These are phyloP conservation scores for Seiridium unicorne DNA, from an alignment of 2,329 filamentous ascomycete species.

Conservation along the genomic window DNA sequence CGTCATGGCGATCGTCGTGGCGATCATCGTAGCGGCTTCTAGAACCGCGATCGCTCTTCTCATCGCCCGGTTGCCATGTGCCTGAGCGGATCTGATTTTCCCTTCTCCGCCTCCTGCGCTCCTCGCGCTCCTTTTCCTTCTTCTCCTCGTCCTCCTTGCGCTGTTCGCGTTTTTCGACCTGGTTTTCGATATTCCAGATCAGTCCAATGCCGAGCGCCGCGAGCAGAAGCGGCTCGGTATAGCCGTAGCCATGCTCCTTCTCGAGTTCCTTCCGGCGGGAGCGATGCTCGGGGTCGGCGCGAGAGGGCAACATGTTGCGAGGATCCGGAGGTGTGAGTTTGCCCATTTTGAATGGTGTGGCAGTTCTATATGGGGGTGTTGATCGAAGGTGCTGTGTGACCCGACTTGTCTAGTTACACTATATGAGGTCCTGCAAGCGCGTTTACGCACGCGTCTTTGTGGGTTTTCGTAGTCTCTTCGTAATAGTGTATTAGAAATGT, in stretches of 20 bases:
- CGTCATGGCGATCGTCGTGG: neutral
- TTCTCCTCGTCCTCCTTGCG: constrained; percentile 24
- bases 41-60: neutral
- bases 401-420: neutral
- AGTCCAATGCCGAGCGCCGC: constrained; percentile 33
- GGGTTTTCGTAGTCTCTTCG: neutral
- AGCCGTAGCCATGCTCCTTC: constrained; percentile 39
- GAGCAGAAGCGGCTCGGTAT: constrained; percentile 29
- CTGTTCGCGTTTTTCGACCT: constrained; percentile 31
- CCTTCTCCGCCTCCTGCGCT: constrained; percentile 14
- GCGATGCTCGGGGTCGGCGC: constrained; percentile 36
- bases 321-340: constrained; percentile 15
- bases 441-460: neutral
- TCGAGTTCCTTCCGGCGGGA: constrained; percentile 35
- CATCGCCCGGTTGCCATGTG: constrained; percentile 5
- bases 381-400: neutral
- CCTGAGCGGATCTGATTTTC: constrained; percentile 11
- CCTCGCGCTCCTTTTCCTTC: constrained; percentile 17
- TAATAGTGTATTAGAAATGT: no score
- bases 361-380: neutral
- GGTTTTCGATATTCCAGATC: constrained; percentile 39
- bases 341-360: constrained; percentile 3
- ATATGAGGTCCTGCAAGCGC: neutral
- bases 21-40: neutral
- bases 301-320: constrained; percentile 32